Evolutionary conservation across 139 green algal species (phyloP).

Genomic region (Chlorella sorokiniana): DNA sequence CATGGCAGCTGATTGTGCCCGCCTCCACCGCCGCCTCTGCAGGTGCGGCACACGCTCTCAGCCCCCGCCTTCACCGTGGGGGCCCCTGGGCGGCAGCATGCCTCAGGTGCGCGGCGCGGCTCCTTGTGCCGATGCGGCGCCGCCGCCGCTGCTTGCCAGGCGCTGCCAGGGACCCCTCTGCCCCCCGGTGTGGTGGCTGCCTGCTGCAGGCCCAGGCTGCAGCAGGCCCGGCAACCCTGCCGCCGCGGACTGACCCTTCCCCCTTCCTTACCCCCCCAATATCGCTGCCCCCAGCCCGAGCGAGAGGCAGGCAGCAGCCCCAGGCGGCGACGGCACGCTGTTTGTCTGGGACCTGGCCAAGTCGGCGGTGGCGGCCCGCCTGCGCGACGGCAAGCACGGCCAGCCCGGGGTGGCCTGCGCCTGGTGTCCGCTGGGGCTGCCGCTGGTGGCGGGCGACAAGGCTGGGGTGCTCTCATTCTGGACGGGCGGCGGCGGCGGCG

Average conservation of each 20-base stretch:
- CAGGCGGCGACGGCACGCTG: slow-evolving; percentile 46
- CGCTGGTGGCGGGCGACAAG: slow-evolving; percentile 45
- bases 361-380: not conserved
- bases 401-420: slow-evolving; percentile 21
- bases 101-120: slow-evolving; percentile 23
- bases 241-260: not conserved
- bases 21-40: not conserved
- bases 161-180: not conserved
- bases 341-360: slow-evolving; percentile 54
- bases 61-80: slow-evolving; percentile 42
- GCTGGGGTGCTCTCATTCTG: slow-evolving; percentile 43
- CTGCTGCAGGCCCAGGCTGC: no score
- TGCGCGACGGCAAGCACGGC: not conserved
- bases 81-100: slow-evolving; percentile 38
- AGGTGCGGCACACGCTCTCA: slow-evolving; percentile 41
- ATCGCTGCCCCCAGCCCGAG: slow-evolving; percentile 29
- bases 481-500: not conserved
- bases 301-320: slow-evolving; percentile 44
- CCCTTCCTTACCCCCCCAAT: not conserved
- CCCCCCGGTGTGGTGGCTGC: not conserved
- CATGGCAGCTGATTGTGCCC: not conserved
- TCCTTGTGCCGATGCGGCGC: not conserved
- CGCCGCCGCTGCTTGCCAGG: not conserved
- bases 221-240: no score
- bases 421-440: slow-evolving; percentile 46